phyloP scores from a whole-genome alignment of 2,329 filamentous ascomycete species.

The Fusarium gaditjirri region DNA sequence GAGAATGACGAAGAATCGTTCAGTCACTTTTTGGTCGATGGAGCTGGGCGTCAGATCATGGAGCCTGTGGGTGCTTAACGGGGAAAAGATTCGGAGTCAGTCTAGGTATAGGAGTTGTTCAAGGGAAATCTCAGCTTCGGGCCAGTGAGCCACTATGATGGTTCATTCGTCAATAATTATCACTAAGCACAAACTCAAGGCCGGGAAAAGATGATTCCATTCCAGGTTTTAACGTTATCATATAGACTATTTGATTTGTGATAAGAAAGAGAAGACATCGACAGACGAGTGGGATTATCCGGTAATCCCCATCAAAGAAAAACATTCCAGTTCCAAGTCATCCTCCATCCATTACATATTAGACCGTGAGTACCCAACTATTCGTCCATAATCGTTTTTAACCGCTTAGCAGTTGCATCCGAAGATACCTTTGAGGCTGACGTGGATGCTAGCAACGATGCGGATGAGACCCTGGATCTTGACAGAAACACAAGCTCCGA shows the following conservation, averaged over 20 bases:
- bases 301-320: conserved; percentile 16
- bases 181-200: not conserved
- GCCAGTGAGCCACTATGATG: not conserved
- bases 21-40: conserved; percentile 56
- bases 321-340: conserved; percentile 7
- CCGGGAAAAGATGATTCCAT: not conserved
- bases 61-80: conserved; percentile 45
- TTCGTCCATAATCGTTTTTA: not conserved
- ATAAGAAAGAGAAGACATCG: conserved; percentile 10
- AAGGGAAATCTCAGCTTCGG: not conserved
- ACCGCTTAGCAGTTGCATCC: conserved; percentile 49
- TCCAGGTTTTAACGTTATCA: conserved; percentile 3
- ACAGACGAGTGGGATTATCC: conserved; percentile 15
- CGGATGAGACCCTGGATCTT: conserved; percentile 48
- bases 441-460: conserved; percentile 48
- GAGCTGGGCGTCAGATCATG: conserved; percentile 51
- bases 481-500: conserved; percentile 42
- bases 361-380: not conserved
- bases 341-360: conserved; percentile 20
- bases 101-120: conserved; percentile 18
- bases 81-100: not conserved
- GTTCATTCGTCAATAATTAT: not conserved
- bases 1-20: conserved; percentile 56
- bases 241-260: conserved; percentile 14
- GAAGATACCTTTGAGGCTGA: conserved; percentile 46